phyloP scores from a whole-genome alignment of 2,329 filamentous ascomycete genomes.

The Neonectria punicea region DNA sequence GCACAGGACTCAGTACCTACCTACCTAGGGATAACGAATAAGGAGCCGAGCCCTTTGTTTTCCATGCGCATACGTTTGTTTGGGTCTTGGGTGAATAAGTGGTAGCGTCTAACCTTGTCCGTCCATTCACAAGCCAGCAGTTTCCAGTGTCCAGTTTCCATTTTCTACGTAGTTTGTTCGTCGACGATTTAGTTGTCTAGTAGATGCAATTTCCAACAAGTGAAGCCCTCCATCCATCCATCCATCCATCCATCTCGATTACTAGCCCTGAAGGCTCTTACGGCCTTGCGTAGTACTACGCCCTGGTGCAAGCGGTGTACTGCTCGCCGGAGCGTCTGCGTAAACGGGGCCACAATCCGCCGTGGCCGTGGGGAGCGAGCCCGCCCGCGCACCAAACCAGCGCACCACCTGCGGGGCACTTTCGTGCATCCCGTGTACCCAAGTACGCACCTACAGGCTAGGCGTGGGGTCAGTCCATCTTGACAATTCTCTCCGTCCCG shows the following conservation, averaged over 20 bases:
- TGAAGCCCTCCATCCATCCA: background rate
- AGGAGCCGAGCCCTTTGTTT: background rate
- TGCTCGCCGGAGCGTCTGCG: background rate
- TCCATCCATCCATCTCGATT: background rate
- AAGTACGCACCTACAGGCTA: background rate
- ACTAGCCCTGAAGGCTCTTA: background rate
- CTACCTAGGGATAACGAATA: no score
- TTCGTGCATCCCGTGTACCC: conserved; percentile 5
- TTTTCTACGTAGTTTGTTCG: no score
- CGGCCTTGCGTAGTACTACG: background rate
- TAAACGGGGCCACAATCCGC: conserved; percentile 16
- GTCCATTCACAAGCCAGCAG: background rate
- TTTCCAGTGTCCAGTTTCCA: no score
- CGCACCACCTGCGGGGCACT: conserved; percentile 3
- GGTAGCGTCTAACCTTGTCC: background rate
- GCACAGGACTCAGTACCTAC: background rate
- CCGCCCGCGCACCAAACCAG: background rate
- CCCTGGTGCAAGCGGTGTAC: conserved; percentile 12
- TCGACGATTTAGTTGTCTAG: no score
- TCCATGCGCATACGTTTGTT: background rate
- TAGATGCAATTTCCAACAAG: background rate
- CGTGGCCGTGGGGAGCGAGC: background rate
- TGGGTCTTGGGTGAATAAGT: background rate
- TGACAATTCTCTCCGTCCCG: conserved; percentile 33
- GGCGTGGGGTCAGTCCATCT: conserved; percentile 30